These are phyloP conservation scores for Phytophthora meadii DNA, from an alignment of 352 stramenopile species.

Conservation along the genomic window DNA sequence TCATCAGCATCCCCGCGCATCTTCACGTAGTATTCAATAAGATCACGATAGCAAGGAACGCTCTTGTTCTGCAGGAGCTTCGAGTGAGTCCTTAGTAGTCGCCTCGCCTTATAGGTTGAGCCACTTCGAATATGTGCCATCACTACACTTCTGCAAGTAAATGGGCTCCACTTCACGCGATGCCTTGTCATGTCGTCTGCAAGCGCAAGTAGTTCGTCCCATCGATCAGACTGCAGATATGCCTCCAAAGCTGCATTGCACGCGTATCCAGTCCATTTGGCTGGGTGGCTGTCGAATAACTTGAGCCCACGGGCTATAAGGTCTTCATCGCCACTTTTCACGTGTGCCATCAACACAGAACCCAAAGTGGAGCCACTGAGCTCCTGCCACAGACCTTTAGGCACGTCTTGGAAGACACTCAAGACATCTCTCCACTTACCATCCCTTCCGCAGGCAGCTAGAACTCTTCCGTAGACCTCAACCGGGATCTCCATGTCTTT, in stretches of 20 bases:
- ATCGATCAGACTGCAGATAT: slow-evolving; percentile 7
- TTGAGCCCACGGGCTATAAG: slow-evolving; percentile 4
- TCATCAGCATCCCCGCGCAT: neutral
- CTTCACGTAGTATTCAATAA: slow-evolving; percentile 33
- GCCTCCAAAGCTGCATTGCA: slow-evolving; percentile 20
- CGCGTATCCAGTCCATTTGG: slow-evolving; percentile 6
- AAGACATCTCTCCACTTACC: slow-evolving; percentile 15
- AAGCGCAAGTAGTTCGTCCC: slow-evolving; percentile 7
- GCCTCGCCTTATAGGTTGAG: slow-evolving; percentile 8
- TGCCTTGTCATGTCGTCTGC: slow-evolving; percentile 10
- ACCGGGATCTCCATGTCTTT: neutral
- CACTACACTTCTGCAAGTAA: slow-evolving; percentile 11
- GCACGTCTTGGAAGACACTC: slow-evolving; percentile 16
- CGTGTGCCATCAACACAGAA: slow-evolving; percentile 17
- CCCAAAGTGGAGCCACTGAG: slow-evolving; percentile 11
- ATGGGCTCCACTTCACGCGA: slow-evolving; percentile 5
- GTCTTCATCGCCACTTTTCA: slow-evolving; percentile 2
- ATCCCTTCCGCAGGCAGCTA: slow-evolving; percentile 17
- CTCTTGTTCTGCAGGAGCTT: slow-evolving; percentile 9
- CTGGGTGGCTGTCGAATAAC: slow-evolving; percentile 13
- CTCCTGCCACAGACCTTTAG: neutral
- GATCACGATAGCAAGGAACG: slow-evolving; percentile 59
- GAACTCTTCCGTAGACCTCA: slow-evolving; percentile 17
- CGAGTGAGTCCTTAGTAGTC: slow-evolving; percentile 9
- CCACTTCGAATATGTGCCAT: slow-evolving; percentile 16